phyloP scores from a whole-genome alignment of 495 filamentous ascomycete species.

The Aspergillus leporis region DNA sequence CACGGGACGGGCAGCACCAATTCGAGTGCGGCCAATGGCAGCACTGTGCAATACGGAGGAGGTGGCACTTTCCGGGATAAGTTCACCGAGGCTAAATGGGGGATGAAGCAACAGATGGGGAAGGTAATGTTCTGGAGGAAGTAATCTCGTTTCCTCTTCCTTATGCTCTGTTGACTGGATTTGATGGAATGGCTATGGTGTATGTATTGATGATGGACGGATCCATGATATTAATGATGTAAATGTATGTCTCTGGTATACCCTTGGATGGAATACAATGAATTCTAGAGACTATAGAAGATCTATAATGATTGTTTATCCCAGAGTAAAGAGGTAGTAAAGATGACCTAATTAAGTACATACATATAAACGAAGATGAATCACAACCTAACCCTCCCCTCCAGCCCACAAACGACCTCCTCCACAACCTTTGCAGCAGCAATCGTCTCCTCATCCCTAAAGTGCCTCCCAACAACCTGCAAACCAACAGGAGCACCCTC shows the following conservation, averaged over 20 bases:
- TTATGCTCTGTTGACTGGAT: constrained; percentile 3
- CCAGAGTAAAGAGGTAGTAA: no score
- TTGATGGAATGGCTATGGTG: neutral
- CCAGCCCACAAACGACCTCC: constrained; percentile 23
- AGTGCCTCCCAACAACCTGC: constrained; percentile 52
- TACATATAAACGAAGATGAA: neutral
- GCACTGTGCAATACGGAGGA: constrained; percentile 37
- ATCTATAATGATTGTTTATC: no score
- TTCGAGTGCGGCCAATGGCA: constrained; percentile 26
- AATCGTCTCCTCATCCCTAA: constrained; percentile 42
- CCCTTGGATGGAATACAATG: no score
- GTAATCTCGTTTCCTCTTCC: constrained; percentile 25
- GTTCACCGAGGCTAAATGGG: constrained; percentile 39
- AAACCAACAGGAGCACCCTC: constrained; percentile 50
- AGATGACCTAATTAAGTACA: no score
- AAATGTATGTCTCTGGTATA: neutral
- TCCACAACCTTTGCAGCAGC: constrained; percentile 37
- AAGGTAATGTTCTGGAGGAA: constrained; percentile 51
- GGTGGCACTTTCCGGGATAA: constrained; percentile 38
- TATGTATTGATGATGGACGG: constrained; percentile 5
- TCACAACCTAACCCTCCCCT: neutral
- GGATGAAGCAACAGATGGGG: constrained; percentile 32
- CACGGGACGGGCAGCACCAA: constrained; percentile 28
- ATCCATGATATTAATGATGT: constrained; percentile 1
- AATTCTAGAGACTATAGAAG: neutral